Conservation (phyloP, 768 basidiomycete genomes). For the Mycena capillaripes region DNA sequence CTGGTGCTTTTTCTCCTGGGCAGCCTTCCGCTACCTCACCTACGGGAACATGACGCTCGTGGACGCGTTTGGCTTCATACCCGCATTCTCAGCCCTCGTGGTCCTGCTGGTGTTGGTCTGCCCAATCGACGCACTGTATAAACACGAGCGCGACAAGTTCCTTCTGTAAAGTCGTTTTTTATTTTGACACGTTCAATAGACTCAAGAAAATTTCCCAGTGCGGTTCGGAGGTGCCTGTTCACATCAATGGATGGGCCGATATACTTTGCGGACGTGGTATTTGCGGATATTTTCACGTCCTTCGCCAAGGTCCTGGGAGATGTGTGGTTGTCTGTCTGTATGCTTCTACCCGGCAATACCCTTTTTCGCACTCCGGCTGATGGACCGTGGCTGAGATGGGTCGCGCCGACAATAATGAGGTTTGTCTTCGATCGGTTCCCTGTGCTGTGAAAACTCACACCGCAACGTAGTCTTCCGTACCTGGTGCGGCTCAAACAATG, state of each 20-base stretch:
- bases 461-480: constrained; percentile 80
- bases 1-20: constrained; percentile 80
- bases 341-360: constrained; percentile 89
- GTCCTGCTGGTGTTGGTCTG: constrained; percentile 70
- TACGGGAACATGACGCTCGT: constrained; percentile 70
- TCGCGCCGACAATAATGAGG: constrained; percentile 91
- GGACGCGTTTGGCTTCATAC: constrained; percentile 84
- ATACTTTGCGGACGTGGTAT: constrained; percentile 92
- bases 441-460: constrained; percentile 4
- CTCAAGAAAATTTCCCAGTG: constrained; percentile 61
- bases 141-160: constrained; percentile 82
- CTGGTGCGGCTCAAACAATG: constrained; percentile 95
- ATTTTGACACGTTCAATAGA: constrained; percentile 11
- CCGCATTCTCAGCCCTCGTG: constrained; percentile 74
- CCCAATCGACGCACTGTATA: constrained; percentile 78
- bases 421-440: constrained; percentile 44
- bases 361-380: constrained; percentile 74
- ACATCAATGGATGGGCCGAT: constrained; percentile 72
- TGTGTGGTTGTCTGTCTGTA: constrained; percentile 88
- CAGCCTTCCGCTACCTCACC: constrained; percentile 72
- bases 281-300: constrained; percentile 96
- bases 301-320: constrained; percentile 98
- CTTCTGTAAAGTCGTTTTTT: constrained; percentile 68
- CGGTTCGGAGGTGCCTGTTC: constrained; percentile 81
- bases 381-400: constrained; percentile 78